These are phyloP conservation scores for Exserohilum turcica DNA, from an alignment of 2,329 filamentous ascomycete species.

Conservation along the genomic window DNA sequence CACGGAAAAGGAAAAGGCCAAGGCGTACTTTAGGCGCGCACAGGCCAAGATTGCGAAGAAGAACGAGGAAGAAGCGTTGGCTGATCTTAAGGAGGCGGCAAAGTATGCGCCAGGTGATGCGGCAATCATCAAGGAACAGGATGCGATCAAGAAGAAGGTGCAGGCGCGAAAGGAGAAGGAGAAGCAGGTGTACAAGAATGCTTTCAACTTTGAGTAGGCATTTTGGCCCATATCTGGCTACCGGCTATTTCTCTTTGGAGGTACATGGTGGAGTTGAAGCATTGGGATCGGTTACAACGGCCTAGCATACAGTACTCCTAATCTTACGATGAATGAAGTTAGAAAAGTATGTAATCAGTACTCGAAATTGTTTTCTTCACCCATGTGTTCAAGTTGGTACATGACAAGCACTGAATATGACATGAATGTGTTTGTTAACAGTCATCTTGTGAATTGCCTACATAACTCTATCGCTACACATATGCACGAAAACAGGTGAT, in stretches of 20 bases:
- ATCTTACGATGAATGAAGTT: background rate
- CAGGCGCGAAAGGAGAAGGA: constrained; percentile 80
- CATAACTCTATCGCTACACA: background rate
- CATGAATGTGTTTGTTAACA: too few species aligned
- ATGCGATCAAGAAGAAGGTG: constrained; percentile 75
- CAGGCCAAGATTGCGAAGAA: constrained; percentile 75
- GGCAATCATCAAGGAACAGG: constrained; percentile 75
- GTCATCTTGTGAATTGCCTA: background rate
- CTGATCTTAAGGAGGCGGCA: constrained; percentile 51
- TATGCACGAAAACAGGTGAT: background rate
- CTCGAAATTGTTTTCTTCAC: too few species aligned
- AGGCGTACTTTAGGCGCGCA: constrained; percentile 84
- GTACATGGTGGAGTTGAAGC: background rate
- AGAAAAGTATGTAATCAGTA: background rate
- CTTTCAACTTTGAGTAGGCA: constrained; percentile 62
- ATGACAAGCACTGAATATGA: too few species aligned
- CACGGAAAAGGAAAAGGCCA: constrained; percentile 79
- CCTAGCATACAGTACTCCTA: background rate
- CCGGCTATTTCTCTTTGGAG: too few species aligned
- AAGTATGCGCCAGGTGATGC: constrained; percentile 69
- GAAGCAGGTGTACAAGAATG: constrained; percentile 91
- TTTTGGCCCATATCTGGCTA: background rate
- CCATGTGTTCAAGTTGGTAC: too few species aligned
- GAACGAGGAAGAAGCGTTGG: constrained; percentile 77
- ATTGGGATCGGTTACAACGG: background rate